phyloP scores from a whole-genome alignment of 23 red algal genomes.

The Gracilaria gracilis region DNA sequence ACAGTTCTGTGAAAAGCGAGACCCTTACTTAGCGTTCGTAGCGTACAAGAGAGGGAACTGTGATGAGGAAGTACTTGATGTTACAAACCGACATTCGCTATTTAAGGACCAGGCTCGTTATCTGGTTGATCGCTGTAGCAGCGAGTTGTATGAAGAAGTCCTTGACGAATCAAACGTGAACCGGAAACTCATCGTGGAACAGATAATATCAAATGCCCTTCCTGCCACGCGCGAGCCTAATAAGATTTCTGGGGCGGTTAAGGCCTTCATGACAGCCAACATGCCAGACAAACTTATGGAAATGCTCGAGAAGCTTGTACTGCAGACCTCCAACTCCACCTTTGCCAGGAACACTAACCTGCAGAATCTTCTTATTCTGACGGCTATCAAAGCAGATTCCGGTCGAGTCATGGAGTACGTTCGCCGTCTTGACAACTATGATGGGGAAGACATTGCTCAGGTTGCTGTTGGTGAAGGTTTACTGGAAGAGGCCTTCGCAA shows the following conservation, averaged over 20 bases:
- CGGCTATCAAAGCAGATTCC: slow-evolving; percentile 89
- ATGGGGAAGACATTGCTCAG: slow-evolving; percentile 88
- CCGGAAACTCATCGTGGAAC: slow-evolving; percentile 81
- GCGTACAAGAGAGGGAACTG: slow-evolving; percentile 91
- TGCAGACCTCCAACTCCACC: slow-evolving; percentile 77
- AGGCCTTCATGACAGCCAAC: slow-evolving; percentile 97
- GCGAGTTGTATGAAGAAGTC: slow-evolving; percentile 87
- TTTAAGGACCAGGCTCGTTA: slow-evolving; percentile 96
- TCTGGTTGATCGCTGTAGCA: slow-evolving; percentile 88
- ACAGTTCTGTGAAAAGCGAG: slow-evolving; percentile 96
- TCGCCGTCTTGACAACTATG: slow-evolving; percentile 93
- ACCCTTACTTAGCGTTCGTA: slow-evolving; percentile 92
- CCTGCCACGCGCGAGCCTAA: slow-evolving; percentile 82
- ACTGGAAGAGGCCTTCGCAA: slow-evolving; percentile 94
- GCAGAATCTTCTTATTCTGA: slow-evolving; percentile 98
- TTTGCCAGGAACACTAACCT: slow-evolving; percentile 95
- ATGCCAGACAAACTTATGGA: slow-evolving; percentile 95
- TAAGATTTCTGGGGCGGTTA: slow-evolving; percentile 87
- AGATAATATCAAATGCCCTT: slow-evolving; percentile 87
- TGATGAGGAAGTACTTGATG: slow-evolving; percentile 93
- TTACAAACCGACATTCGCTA: slow-evolving; percentile 85
- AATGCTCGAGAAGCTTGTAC: slow-evolving; percentile 95
- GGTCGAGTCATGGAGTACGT: slow-evolving; percentile 94
- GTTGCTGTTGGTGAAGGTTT: slow-evolving; percentile 82
- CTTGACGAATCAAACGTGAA: slow-evolving; percentile 90